Evolutionary conservation across 106 monocot genomes (phyloP), one percentile per base, ranked within the genome.

Genomic region (Dendrobium catenatum): DNA sequence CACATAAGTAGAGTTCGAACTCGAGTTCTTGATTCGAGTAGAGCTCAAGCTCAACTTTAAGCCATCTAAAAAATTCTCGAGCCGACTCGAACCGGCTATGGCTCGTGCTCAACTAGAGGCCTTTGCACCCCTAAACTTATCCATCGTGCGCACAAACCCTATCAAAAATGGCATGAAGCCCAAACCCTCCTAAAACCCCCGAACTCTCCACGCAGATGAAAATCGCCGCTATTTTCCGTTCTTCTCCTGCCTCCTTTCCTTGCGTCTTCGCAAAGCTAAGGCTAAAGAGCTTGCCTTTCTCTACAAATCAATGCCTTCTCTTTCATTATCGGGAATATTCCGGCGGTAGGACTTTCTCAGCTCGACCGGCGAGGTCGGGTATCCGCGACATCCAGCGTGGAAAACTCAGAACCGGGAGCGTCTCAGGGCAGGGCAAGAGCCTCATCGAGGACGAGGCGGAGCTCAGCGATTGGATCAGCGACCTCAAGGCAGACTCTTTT

Each of bases 381-480:
- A n/a, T 43, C 19, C 40, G 74, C 24, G 74, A 75, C 4, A 46
- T 1, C 19, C 11, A 7, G 74, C 17, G 74, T 26, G 74, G 31
- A n/a, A 6, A 42, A n/a, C 19, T 44, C 43, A 70, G 78, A 68
- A 40, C 68, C 1, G 59, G 78, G 13, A 40, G 66, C 19, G 48
- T 59, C 22, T 82, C 55, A 27, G 83, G 85, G 37, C 79, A 84
- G 49, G 82, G 51, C 51, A 94, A 87, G 89, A 89, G 92, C 86
- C 79, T 97, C 40, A 82, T 94, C 55, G 94, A 97, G 3, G 96
- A 96, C 77, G 97, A 97, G 77, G 92, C 87, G 9, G 97, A 97
- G 86, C 94, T 97, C 70, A 94, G 92, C 73, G 92, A 92, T 66
- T 94, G 94, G 94, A 61, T 93, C 33, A 83, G 90, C 66, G 93